Base-by-base conservation (phyloP, 164 flowering plant genomes). In the Nelumbo lutea region DNA sequence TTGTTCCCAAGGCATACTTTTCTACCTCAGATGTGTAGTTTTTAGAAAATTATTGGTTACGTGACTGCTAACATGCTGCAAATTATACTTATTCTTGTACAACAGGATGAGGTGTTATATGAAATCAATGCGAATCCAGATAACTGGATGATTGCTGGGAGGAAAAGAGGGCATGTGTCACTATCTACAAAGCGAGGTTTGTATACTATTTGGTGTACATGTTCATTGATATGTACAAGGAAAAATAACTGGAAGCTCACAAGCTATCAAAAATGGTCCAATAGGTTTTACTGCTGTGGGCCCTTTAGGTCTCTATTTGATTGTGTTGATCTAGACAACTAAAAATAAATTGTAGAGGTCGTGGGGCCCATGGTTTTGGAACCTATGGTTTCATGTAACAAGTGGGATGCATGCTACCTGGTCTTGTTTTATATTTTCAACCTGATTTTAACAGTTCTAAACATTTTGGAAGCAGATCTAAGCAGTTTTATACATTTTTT, bases 141-240 rank as follows among this genome's bases (percentile, higher is more conserved):
- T 58, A 86, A 83, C 74, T 96, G 99, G 99, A 96, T 96, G 99
- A 85, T 96, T 74, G 99, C 99, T 70, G 99, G 99, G 66, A 88
- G 99, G 81, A 96, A 90, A 77, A 81, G 93, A 66, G 99, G 99
- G 42, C 87, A 90, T 78, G 87, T 83, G 44, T 80, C 87, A 46
- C 85, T 96, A 64, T 82, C 97, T 42, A 69, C 70, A n/a, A 76
- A 83, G 64, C 95, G 85, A 89, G 99, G 99, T 93, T 73, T 65
- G 9, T 42, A 9, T 14, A 14, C 47, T 51, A 10, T 14, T 51
- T 47, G 46, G 15, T 5, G 15, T 61, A 56, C 27, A 14, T 42
- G 53, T 3, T 39, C 6, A 2, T 11, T 27, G 14, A 7, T 68
- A 48, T 9, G 8, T 65, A 38, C 10, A 50, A 15, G 10, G 53